These are phyloP conservation scores for Populus hybrid DNA, from an alignment of 441 rosid genomes.

Conservation along the genomic window DNA sequence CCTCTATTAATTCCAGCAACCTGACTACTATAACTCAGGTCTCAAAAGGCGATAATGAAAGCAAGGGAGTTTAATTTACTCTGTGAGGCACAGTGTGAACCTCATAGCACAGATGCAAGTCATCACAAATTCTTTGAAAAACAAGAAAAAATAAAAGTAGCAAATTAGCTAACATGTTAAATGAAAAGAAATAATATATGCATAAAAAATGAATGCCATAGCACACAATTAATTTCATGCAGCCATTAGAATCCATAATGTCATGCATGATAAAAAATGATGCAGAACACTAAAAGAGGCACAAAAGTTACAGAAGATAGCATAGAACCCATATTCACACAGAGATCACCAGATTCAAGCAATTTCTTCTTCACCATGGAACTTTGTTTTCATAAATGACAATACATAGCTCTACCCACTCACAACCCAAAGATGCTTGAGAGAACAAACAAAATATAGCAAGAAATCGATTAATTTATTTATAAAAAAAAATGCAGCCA, in stretches of 20 bases:
- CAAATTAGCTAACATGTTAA: constrained; percentile 1
- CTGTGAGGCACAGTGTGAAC: constrained; percentile 16
- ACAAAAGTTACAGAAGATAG: not conserved
- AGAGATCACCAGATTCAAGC: not conserved
- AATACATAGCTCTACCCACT: not conserved
- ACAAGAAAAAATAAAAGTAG: constrained; percentile 4
- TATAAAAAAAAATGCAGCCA: too few relatives aligned
- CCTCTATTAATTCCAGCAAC: constrained; percentile 24
- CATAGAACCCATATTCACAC: not conserved
- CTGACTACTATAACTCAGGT: constrained; percentile 24
- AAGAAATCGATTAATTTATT: too few relatives aligned
- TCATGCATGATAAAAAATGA: not conserved
- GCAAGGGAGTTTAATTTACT: constrained; percentile 25
- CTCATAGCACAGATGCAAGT: constrained; percentile 24
- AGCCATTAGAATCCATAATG: not conserved
- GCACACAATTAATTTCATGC: not conserved
- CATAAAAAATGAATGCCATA: not conserved
- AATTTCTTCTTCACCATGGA: not conserved
- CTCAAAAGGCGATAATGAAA: constrained; percentile 23
- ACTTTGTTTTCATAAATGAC: not conserved
- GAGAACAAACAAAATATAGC: not conserved
- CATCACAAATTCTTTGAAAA: constrained; percentile 20
- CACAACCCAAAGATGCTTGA: not conserved
- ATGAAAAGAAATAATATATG: not conserved
- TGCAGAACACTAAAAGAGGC: not conserved